Conservation (phyloP, 805 yeast species). For the Metschnikowia proteae region DNA sequence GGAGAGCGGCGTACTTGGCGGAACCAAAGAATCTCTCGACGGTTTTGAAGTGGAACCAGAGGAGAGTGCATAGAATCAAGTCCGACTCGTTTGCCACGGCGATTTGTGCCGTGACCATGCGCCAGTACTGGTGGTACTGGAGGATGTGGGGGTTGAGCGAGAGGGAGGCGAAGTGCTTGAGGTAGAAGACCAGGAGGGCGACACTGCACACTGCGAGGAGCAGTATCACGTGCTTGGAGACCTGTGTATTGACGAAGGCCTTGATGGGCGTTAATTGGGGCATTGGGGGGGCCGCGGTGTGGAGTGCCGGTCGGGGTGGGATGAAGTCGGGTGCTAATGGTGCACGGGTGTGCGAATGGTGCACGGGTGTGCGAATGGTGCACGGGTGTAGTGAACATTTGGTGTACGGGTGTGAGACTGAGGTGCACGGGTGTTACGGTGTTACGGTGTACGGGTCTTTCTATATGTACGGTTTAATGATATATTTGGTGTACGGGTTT, state of each 20-base stretch:
- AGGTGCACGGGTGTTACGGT: too few species aligned
- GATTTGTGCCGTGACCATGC: slow-evolving; percentile 47
- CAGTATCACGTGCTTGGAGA: slow-evolving; percentile 24
- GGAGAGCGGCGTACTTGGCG: slow-evolving; percentile 46
- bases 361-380: too few species aligned
- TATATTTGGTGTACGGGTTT: too few species aligned
- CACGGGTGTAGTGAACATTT: too few species aligned
- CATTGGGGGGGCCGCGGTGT: slow-evolving; percentile 16
- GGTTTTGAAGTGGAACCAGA: slow-evolving; percentile 51
- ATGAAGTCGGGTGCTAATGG: neutral
- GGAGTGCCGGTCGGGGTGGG: neutral
- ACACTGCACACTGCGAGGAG: slow-evolving; percentile 35
- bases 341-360: neutral
- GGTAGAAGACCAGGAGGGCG: slow-evolving; percentile 39
- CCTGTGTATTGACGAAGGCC: slow-evolving; percentile 43
- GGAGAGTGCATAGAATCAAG: slow-evolving; percentile 40
- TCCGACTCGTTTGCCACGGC: slow-evolving; percentile 60
- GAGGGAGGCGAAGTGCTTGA: slow-evolving; percentile 42
- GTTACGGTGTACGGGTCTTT: too few species aligned
- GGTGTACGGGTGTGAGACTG: too few species aligned
- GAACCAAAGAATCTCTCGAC: slow-evolving; percentile 59
- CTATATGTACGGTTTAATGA: too few species aligned
- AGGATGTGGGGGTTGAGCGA: slow-evolving; percentile 52
- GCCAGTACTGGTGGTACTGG: slow-evolving; percentile 56
- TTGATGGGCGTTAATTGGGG: slow-evolving; percentile 40